These are phyloP conservation scores for Ophiocordyceps camponoti-leonardi DNA, from an alignment of 2,329 filamentous ascomycete species.

Conservation along the genomic window DNA sequence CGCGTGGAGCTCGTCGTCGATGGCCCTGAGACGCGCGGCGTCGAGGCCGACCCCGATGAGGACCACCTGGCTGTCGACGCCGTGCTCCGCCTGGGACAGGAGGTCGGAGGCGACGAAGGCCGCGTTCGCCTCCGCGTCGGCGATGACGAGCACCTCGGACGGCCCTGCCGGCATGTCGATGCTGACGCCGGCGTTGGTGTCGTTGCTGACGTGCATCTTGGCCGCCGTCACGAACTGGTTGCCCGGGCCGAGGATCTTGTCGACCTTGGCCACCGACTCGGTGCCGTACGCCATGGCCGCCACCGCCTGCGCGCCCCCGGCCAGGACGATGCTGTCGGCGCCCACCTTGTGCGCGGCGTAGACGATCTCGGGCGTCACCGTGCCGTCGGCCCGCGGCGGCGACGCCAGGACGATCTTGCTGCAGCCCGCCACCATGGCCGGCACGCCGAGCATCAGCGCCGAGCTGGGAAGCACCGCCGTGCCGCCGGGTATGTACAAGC, in stretches of 20 bases:
- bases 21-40: conserved; percentile 57
- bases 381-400: conserved; percentile 76
- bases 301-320: conserved; percentile 87
- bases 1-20: conserved; percentile 78
- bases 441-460: conserved; percentile 93
- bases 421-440: conserved; percentile 93
- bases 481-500: conserved; percentile 86
- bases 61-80: conserved; percentile 88
- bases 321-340: conserved; percentile 87
- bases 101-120: conserved; percentile 93
- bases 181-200: conserved; percentile 84
- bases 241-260: conserved; percentile 94
- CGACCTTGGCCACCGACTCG: conserved; percentile 84
- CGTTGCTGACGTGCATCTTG: conserved; percentile 97
- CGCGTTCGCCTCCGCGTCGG: conserved; percentile 74
- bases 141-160: conserved; percentile 90
- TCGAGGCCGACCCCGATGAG: conserved; percentile 68
- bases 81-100: conserved; percentile 90
- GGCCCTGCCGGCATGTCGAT: conserved; percentile 98
- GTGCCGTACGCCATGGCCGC: conserved; percentile 97
- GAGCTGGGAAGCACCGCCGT: conserved; percentile 95
- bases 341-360: conserved; percentile 95
- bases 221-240: conserved; percentile 98
- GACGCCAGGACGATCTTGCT: conserved; percentile 88
- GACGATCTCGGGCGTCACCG: conserved; percentile 88